Conservation (phyloP, 495 filamentous ascomycete genomes). For the Bacidia gigantensis region DNA sequence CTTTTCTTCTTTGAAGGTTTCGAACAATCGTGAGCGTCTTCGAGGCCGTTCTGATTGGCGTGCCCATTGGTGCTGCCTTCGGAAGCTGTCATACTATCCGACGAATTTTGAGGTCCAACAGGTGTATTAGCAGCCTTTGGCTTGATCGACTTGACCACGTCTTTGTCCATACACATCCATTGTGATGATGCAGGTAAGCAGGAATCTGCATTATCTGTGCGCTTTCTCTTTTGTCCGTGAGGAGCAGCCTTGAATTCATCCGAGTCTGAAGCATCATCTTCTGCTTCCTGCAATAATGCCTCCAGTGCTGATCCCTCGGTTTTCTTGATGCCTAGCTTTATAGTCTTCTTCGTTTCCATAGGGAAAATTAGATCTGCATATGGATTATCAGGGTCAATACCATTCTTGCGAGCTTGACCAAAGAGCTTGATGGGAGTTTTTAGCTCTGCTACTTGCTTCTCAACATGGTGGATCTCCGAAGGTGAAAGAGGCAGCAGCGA, state of each 20-base stretch:
- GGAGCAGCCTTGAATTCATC: no score
- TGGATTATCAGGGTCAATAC: slow-evolving; percentile 7
- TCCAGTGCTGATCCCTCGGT: neutral
- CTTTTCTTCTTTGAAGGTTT: no score
- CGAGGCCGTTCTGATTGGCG: no score
- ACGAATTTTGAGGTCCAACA: neutral
- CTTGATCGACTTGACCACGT: no score
- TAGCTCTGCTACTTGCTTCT: slow-evolving; percentile 42
- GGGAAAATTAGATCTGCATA: slow-evolving; percentile 18
- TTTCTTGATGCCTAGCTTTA: neutral
- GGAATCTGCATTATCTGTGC: no score
- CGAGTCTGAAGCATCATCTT: neutral
- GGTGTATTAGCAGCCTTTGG: no score
- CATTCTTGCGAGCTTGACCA: slow-evolving; percentile 24
- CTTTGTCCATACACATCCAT: neutral
- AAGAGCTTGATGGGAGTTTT: slow-evolving; percentile 44
- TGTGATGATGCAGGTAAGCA: no score
- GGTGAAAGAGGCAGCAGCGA: slow-evolving; percentile 45
- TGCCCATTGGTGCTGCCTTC: neutral
- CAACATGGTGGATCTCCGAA: slow-evolving; percentile 28
- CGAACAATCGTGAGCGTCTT: no score
- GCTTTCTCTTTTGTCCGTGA: no score
- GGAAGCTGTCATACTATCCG: neutral
- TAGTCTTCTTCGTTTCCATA: slow-evolving; percentile 7
- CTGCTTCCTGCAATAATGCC: neutral